Base-by-base conservation (phyloP, 2,329 filamentous ascomycete species). In the Aspergillus sp. region DNA sequence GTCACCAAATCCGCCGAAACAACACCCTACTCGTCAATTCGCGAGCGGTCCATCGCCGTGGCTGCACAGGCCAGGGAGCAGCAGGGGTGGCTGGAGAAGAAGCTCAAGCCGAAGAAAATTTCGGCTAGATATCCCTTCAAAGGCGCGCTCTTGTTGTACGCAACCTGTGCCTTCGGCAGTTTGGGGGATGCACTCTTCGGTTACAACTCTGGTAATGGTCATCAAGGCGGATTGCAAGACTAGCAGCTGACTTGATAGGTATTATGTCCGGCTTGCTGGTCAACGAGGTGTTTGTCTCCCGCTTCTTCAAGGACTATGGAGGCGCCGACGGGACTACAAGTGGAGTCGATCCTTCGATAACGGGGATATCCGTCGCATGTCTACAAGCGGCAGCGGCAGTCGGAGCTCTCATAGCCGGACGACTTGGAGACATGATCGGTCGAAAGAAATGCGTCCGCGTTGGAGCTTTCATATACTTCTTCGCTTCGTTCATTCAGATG, bases 221-320 rank as follows among this genome's bases (percentile, higher is more conserved):
- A 24, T 24, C 24, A 24, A 24, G 24, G 24, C 4, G 24, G 24
- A 24, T 5, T 24, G 6, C 24, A 24, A 24, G 24, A 5, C 24
- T 24, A 24, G 24, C 24, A 24, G 24, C 58, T 63, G 22, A 59
- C 20, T 24, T 18, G 1, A n/a, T 54, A 76, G 73, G 74, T 63
- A 77, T 78, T 58, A 77, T 78, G 76, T 67, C 65, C 67, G 75
- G 75, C 29, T 67, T 78, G 16, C 68, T 78, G 14, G 73, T 77
- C 49, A 78, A 78, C 32, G 70, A 72, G 2, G 67, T 77, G 14
- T 78, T 78, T 52, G 65, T 78, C n/a, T 63, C 68, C n/a, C 71
- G 73, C 36, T 77, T 78, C 63, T 78, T 74, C 66, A 71, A 67
- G 31, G 67, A 74, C 42, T 75, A 71, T 56, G 76, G 76, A 1